A percentile compares a stretch with the other conserved stretches of the same genome.
These are phyloP conservation scores for Xylaria flabelliformis DNA, from an alignment of 495 filamentous ascomycete genomes.

Conservation along the genomic window DNA sequence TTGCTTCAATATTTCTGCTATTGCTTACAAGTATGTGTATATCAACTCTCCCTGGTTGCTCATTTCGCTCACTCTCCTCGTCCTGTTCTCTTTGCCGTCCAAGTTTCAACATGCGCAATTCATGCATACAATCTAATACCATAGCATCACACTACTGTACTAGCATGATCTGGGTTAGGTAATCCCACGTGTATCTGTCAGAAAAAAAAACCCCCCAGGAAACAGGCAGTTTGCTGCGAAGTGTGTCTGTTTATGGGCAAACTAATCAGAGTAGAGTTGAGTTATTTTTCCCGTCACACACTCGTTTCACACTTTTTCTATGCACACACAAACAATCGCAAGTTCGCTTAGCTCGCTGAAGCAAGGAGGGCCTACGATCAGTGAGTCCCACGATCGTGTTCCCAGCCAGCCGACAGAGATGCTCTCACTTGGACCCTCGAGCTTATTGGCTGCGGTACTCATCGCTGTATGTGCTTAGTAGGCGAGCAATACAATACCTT, in stretches of 20 bases:
- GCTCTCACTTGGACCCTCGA: not conserved
- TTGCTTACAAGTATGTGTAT: not conserved
- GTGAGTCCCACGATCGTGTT: not conserved
- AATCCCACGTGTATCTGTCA: not conserved
- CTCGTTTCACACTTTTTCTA: not conserved
- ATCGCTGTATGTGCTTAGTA: not conserved
- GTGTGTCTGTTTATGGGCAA: not conserved
- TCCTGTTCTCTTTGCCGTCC: not conserved
- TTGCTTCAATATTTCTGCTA: not conserved
- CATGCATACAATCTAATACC: not conserved
- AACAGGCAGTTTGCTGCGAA: not conserved
- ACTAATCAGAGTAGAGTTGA: not conserved
- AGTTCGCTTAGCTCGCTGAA: constrained; percentile 1
- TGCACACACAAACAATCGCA: not conserved
- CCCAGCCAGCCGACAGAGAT: not conserved
- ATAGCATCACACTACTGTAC: constrained; percentile 5
- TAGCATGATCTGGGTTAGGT: not conserved
- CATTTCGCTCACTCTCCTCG: not conserved
- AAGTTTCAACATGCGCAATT: not conserved
- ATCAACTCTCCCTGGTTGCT: not conserved
- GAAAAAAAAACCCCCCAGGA: not conserved
- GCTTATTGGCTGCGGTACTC: not conserved
- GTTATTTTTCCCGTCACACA: not conserved
- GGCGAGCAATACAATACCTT: not conserved
- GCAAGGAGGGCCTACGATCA: not conserved